A percentile compares a stretch with the other conserved stretches of the same genome.
These are phyloP conservation scores for Apostasia shenzhenica DNA, from an alignment of 106 monocot genomes.

Conservation along the genomic window DNA sequence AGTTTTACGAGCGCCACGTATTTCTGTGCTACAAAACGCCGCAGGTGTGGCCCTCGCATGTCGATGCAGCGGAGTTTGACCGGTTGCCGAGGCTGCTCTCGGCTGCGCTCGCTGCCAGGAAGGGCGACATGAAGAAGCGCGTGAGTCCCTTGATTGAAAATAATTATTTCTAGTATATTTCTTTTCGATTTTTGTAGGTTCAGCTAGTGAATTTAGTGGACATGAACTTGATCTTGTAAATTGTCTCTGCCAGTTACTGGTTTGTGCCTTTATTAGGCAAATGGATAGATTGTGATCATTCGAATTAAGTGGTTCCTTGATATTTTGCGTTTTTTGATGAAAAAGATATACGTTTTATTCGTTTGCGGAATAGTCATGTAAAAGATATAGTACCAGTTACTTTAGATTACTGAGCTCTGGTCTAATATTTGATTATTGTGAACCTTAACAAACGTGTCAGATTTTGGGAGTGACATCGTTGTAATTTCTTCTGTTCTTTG, in stretches of 20 bases:
- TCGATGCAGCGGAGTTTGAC: conserved; percentile 61
- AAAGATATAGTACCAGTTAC: too few species aligned
- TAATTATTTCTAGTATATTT: background rate
- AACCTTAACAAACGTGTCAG: too few species aligned
- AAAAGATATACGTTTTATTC: too few species aligned
- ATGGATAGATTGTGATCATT: too few species aligned
- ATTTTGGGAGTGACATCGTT: too few species aligned
- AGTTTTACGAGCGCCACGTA: conserved; percentile 43
- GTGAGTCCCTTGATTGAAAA: conserved; percentile 7
- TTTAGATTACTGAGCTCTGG: too few species aligned
- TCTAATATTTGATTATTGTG: too few species aligned
- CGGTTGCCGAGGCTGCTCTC: conserved; percentile 45
- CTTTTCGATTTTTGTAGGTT: background rate
- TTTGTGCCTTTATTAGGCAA: background rate
- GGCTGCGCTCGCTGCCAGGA: conserved; percentile 33
- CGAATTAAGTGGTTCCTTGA: too few species aligned
- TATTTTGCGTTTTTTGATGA: too few species aligned
- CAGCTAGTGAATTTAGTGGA: background rate
- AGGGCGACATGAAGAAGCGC: conserved; percentile 36
- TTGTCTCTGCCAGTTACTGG: background rate
- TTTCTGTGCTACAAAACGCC: conserved; percentile 71
- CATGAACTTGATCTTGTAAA: background rate
- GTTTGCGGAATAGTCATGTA: too few species aligned
- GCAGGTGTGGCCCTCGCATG: conserved; percentile 44
- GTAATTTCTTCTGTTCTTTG: too few species aligned